Conservation (phyloP, 2,329 filamentous ascomycete genomes). For the Dryadomyces quercus-mongolicae region DNA sequence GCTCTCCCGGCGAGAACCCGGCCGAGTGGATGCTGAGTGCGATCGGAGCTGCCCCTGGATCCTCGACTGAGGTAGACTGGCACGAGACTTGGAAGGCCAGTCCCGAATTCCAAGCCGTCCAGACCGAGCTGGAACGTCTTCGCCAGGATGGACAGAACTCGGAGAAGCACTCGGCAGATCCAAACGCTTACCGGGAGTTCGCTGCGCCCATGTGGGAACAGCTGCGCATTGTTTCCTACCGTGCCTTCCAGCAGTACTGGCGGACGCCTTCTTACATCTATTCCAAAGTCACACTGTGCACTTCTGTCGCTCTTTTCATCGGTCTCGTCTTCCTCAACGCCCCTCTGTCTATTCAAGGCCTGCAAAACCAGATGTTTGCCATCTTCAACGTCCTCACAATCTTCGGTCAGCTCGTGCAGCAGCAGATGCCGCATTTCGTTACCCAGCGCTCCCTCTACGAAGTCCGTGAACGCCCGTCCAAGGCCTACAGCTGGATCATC, state of each 20-base stretch:
- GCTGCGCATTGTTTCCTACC: conserved; percentile 44
- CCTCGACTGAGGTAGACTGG: conserved; percentile 51
- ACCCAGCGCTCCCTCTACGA: conserved; percentile 71
- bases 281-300: conserved; percentile 59
- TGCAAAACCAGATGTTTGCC: conserved; percentile 71
- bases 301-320: conserved; percentile 35
- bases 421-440: conserved; percentile 78
- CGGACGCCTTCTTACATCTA: conserved; percentile 82
- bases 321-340: background rate
- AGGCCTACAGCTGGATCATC: conserved; percentile 73
- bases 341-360: background rate
- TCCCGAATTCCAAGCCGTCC: conserved; percentile 41
- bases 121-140: conserved; percentile 44
- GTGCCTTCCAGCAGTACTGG: conserved; percentile 72
- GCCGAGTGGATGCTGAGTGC: conserved; percentile 1
- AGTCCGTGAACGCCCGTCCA: conserved; percentile 70
- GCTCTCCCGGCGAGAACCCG: background rate
- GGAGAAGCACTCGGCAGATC: conserved; percentile 7
- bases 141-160: background rate
- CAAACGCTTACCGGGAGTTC: conserved; percentile 43
- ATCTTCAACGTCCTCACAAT: conserved; percentile 75
- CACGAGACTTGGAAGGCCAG: conserved; percentile 47
- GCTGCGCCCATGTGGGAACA: conserved; percentile 55
- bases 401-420: conserved; percentile 65
- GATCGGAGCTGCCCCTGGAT: conserved; percentile 32